These are phyloP conservation scores for Monosporozyma siamensis DNA, from an alignment of 805 yeast genomes.

Conservation along the genomic window DNA sequence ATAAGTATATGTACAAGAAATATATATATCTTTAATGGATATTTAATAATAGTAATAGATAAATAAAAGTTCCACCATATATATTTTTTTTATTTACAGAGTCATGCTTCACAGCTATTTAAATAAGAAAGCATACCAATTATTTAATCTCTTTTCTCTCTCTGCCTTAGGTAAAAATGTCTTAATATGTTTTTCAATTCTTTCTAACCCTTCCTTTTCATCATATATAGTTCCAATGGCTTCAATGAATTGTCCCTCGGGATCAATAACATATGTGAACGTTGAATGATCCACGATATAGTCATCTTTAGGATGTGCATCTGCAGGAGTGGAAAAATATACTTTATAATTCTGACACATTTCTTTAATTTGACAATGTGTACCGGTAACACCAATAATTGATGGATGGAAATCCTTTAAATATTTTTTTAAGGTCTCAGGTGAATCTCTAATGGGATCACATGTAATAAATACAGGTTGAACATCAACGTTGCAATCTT, in stretches of 20 bases:
- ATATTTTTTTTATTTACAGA: not conserved
- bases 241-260: conserved; percentile 91
- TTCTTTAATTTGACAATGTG: conserved; percentile 73
- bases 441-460: conserved; percentile 91
- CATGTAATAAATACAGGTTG: conserved; percentile 91
- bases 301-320: conserved; percentile 88
- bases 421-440: conserved; percentile 73
- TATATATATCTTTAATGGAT: not conserved
- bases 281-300: conserved; percentile 95
- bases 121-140: conserved; percentile 40
- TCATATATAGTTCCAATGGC: conserved; percentile 88
- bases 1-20: not conserved
- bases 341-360: conserved; percentile 85
- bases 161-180: conserved; percentile 68
- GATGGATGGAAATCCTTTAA: conserved; percentile 81
- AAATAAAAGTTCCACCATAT: no score
- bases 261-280: conserved; percentile 92
- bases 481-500: conserved; percentile 39
- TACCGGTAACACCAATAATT: conserved; percentile 85
- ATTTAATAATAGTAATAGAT: not conserved
- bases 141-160: conserved; percentile 53
- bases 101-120: conserved; percentile 5
- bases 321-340: conserved; percentile 92
- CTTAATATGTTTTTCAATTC: conserved; percentile 66
- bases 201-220: conserved; percentile 64